Evolutionary conservation across 805 yeast genomes (phyloP).

Genomic region (Spathaspora boniae): DNA sequence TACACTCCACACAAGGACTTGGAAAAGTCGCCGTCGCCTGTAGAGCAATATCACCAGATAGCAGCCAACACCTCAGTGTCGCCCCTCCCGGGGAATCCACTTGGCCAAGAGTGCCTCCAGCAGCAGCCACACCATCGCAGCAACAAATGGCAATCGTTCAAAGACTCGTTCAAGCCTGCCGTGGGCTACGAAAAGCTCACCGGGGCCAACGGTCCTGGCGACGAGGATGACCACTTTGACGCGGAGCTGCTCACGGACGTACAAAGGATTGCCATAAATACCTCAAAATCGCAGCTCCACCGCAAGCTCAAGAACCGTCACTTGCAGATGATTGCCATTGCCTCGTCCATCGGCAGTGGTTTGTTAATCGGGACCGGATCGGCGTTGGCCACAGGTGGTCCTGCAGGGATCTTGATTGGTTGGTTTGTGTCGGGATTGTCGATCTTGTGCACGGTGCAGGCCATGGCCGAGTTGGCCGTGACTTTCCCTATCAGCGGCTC

Average conservation of each 20-base stretch:
- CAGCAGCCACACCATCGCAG: conserved; percentile 5
- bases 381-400: conserved; percentile 36
- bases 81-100: too few relatives aligned
- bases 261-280: conserved; percentile 37
- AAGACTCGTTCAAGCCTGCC: conserved; percentile 47
- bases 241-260: conserved; percentile 27
- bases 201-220: conserved; percentile 10
- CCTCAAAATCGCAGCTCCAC: conserved; percentile 37
- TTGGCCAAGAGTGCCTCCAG: too few relatives aligned
- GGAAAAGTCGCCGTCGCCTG: too few relatives aligned
- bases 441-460: conserved; percentile 37
- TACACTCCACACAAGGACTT: too few relatives aligned
- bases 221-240: conserved; percentile 18
- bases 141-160: conserved; percentile 43
- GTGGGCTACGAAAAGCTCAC: conserved; percentile 12
- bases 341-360: conserved; percentile 42
- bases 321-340: conserved; percentile 43
- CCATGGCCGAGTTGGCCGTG: conserved; percentile 46
- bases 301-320: conserved; percentile 33
- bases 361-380: conserved; percentile 40
- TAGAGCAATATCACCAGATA: too few relatives aligned
- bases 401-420: conserved; percentile 37
- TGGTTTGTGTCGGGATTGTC: conserved; percentile 36
- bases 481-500: conserved; percentile 42
- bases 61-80: too few relatives aligned